Percentiles rank a stretch among this genome's conserved stretches.
Evolutionary conservation across 2,329 filamentous ascomycete species (phyloP).

Genomic region (Colletotrichum zoysiae): DNA sequence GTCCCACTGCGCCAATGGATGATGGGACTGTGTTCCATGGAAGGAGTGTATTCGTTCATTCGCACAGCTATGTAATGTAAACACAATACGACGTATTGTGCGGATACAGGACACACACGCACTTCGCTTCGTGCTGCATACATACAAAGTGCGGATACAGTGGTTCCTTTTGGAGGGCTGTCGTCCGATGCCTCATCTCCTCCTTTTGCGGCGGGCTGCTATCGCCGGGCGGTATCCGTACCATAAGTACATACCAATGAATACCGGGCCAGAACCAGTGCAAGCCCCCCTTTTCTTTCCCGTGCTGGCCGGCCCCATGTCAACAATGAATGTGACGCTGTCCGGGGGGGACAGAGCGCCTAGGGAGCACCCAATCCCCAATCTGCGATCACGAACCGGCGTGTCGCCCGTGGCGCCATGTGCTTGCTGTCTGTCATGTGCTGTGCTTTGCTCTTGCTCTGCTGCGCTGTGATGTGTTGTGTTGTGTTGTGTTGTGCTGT

Average conservation of each 20-base stretch:
- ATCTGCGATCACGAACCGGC: conserved; percentile 20
- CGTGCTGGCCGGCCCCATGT: neutral
- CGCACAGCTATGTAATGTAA: too few relatives aligned
- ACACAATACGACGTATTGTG: too few relatives aligned
- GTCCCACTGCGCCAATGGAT: conserved; percentile 23
- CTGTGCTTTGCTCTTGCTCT: neutral
- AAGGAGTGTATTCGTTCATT: neutral
- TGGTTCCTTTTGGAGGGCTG: conserved; percentile 8
- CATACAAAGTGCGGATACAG: neutral
- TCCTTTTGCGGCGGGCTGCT: neutral
- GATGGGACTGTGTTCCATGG: conserved; percentile 9
- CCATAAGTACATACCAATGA: neutral
- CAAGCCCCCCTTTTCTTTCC: conserved; percentile 2
- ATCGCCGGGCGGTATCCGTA: neutral
- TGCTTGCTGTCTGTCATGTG: neutral
- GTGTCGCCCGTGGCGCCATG: neutral
- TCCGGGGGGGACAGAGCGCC: neutral
- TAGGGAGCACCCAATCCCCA: conserved; percentile 3
- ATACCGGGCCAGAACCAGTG: neutral
- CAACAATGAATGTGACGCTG: neutral
- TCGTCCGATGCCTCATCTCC: conserved; percentile 7
- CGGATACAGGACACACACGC: too few relatives aligned
- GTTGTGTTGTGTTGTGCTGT: neutral
- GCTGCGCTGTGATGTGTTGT: neutral
- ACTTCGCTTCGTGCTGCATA: too few relatives aligned